Conservation (phyloP, 768 basidiomycete genomes). For the Psilocybe subaeruginosa region DNA sequence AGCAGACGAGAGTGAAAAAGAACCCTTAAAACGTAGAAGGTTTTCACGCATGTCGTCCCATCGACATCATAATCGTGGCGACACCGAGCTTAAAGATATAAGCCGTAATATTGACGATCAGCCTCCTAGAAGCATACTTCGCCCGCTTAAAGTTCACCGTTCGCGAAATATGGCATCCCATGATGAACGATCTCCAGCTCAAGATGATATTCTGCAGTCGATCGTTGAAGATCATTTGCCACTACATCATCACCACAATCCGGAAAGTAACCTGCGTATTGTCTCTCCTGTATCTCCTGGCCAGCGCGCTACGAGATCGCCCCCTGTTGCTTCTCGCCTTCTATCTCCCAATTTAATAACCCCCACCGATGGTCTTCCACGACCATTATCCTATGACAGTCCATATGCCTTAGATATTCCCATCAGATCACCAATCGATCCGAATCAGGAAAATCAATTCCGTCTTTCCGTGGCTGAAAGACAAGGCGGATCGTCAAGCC, state of each 20-base stretch:
- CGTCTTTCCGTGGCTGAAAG: background rate
- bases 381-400: background rate
- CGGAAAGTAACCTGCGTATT: background rate
- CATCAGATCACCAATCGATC: constrained; percentile 1
- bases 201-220: background rate
- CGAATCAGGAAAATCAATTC: background rate
- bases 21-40: constrained; percentile 13
- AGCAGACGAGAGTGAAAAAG: constrained; percentile 25
- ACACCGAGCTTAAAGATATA: constrained; percentile 4
- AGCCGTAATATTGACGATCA: constrained; percentile 22
- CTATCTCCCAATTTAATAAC: background rate
- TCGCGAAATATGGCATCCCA: background rate
- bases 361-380: background rate
- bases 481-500: constrained; percentile 2
- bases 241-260: constrained; percentile 2
- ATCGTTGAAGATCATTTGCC: background rate
- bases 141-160: constrained; percentile 13
- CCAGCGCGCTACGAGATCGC: constrained; percentile 3
- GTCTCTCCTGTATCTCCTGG: background rate
- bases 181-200: constrained; percentile 12
- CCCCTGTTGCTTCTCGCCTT: background rate
- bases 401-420: background rate
- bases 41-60: constrained; percentile 9
- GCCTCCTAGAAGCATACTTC: constrained; percentile 28
- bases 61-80: constrained; percentile 14